Percentiles rank a stretch among this genome's conserved stretches.
Conservation (phyloP, 371 early-diverging fungal species). For the Circinella minor region DNA sequence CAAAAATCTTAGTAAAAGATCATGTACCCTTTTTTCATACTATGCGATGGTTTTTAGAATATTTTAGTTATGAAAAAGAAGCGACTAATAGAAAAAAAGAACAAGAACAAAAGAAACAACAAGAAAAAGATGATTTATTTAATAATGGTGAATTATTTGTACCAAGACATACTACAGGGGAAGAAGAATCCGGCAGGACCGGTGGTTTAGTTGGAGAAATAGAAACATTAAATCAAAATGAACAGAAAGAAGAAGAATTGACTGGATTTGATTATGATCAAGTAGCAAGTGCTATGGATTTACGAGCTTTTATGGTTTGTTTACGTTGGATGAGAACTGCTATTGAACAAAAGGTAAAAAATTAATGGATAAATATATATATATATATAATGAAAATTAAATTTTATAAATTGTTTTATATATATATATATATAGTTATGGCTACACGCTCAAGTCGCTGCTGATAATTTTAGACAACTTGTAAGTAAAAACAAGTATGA, state of each 20-base stretch:
- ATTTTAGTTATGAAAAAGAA: conserved; percentile 27
- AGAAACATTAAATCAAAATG: neutral
- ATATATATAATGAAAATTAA: neutral
- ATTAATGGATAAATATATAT: neutral
- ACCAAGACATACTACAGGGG: neutral
- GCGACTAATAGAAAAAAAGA: conserved; percentile 18
- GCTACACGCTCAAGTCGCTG: conserved; percentile 51
- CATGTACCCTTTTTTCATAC: conserved; percentile 40
- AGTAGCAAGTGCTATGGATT: conserved; percentile 58
- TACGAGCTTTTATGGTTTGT: conserved; percentile 53
- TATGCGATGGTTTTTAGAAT: conserved; percentile 47
- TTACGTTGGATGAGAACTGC: conserved; percentile 51
- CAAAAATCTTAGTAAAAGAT: conserved; percentile 59
- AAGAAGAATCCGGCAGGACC: neutral
- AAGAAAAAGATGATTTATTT: neutral
- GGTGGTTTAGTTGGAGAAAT: neutral
- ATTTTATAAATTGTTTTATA: neutral
- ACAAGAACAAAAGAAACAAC: conserved; percentile 8
- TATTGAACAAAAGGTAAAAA: conserved; percentile 53
- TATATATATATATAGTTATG: conserved; percentile 35
- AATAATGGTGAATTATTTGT: neutral
- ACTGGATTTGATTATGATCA: conserved; percentile 56
- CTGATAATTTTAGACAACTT: conserved; percentile 69
- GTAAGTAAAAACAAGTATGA: conserved; percentile 28
- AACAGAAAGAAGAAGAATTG: conserved; percentile 13